Base-by-base conservation (phyloP, 495 filamentous ascomycete species). In the Monascus purpureus region DNA sequence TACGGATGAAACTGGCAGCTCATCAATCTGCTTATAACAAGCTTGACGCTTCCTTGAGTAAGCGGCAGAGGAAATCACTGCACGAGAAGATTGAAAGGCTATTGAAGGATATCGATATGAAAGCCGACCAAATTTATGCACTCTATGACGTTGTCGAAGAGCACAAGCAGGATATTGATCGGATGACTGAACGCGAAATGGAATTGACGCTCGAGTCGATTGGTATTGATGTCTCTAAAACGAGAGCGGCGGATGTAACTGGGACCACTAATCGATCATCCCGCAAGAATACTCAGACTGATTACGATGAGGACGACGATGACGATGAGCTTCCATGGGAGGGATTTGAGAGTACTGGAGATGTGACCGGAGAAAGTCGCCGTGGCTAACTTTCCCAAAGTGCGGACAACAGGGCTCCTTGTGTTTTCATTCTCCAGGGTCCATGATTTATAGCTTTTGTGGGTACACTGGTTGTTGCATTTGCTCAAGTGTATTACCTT, bases 81-180 rank as follows among this genome's bases (percentile, higher is more conserved):
- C 61, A 72, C 36, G 61, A 50, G 16, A 73, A 76, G 41, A 78
- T 92, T 24, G 69, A 77, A 41, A 61, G 63, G 35, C 38, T 87
- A 16, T 49, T 78, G 22, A 61, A 61, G 30, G 67, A 71, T 32
- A 73, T 87, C 25, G 82, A 90, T 47, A 61, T 65, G 37, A 87
- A 88, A 52, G 72, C 75, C n/a, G 81, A 86, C 36, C 82, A 92
- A 47, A 77, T 95, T 25, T 95, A 95, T 49, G 68, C 72, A 6
- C 63, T 95, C 5, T 85, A 92, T 38, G 88, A 96, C 46, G 85
- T 93, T 6, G 67, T 93, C 6, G 88, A 93, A 49, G 84, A 80
- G 6, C 76, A 80, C 46, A 82, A 79, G 59, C 51, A 63, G 31
- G 61, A 65, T 13, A 75, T 72, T 1, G 67, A 72, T 36, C 59